Conservation (phyloP, 768 basidiomycete species). For the Amanita muscaria region DNA sequence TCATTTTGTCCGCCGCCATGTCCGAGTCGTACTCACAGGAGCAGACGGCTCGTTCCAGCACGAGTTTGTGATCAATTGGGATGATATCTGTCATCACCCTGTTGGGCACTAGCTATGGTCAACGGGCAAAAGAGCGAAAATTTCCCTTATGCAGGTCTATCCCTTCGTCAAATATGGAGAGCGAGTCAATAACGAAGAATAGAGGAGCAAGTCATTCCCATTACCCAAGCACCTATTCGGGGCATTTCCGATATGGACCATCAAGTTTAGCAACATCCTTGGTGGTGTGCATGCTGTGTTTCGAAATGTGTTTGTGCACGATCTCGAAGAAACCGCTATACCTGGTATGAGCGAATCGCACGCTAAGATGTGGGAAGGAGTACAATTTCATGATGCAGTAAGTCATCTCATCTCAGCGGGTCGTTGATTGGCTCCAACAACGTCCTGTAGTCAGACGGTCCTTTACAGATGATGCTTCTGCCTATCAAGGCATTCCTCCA, state of each 20-base stretch:
- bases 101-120: conserved; percentile 47
- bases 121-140: conserved; percentile 42
- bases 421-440: not conserved
- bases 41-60: conserved; percentile 77
- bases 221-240: conserved; percentile 58
- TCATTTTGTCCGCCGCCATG: conserved; percentile 36
- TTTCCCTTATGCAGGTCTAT: conserved; percentile 48
- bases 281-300: conserved; percentile 77
- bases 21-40: conserved; percentile 38
- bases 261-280: conserved; percentile 73
- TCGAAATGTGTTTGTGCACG: conserved; percentile 86
- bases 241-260: conserved; percentile 91
- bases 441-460: conserved; percentile 66
- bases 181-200: conserved; percentile 1
- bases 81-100: conserved; percentile 55
- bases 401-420: conserved; percentile 24
- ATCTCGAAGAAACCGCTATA: conserved; percentile 68
- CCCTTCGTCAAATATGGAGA: conserved; percentile 26
- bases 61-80: conserved; percentile 59
- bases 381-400: conserved; percentile 84
- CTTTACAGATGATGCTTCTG: conserved; percentile 76
- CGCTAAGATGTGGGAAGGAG: conserved; percentile 60
- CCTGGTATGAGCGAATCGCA: conserved; percentile 83
- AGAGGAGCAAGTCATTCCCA: conserved; percentile 27
- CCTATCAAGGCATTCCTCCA: conserved; percentile 69